Percentiles rank a stretch among this genome's conserved stretches.
Conservation (phyloP, 78 protist genomes). For the Corallochytrium limacisporum region DNA sequence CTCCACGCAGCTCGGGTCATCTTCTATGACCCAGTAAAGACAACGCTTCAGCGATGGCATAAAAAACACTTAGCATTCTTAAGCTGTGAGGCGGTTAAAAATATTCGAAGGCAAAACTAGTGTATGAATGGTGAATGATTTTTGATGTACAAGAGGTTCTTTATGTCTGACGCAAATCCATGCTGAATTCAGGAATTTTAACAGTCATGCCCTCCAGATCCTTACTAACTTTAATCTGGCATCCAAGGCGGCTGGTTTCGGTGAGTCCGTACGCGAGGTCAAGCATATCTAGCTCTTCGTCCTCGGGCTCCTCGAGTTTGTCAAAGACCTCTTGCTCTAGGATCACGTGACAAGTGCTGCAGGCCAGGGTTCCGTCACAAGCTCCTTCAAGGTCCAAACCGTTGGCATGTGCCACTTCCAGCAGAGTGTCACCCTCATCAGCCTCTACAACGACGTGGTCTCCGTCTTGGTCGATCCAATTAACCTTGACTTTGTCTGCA, state of each 20-base stretch:
- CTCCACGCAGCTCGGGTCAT: too few relatives aligned
- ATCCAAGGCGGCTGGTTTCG: slow-evolving; percentile 30
- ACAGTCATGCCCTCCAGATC: slow-evolving; percentile 51
- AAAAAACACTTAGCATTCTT: too few relatives aligned
- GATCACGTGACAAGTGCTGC: slow-evolving; percentile 80
- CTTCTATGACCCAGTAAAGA: too few relatives aligned
- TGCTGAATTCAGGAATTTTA: background rate
- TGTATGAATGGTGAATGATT: too few relatives aligned
- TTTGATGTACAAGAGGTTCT: too few relatives aligned
- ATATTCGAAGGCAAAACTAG: too few relatives aligned
- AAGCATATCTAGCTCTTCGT: slow-evolving; percentile 78
- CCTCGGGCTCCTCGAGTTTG: slow-evolving; percentile 47
- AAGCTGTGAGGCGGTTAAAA: too few relatives aligned
- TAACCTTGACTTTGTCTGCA: background rate
- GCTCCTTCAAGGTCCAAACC: slow-evolving; percentile 35
- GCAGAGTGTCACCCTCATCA: background rate
- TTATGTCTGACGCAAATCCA: too few relatives aligned
- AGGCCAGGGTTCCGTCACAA: slow-evolving; percentile 77
- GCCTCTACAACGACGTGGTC: background rate
- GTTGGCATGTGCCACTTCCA: slow-evolving; percentile 4
- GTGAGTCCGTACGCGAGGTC: slow-evolving; percentile 66
- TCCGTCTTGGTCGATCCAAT: background rate
- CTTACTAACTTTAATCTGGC: slow-evolving; percentile 48
- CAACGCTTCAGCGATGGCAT: too few relatives aligned
- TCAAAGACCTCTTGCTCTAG: slow-evolving; percentile 32